phyloP scores from a whole-genome alignment of 148 eudicot genomes.

The Tetragonia tetragonoides region DNA sequence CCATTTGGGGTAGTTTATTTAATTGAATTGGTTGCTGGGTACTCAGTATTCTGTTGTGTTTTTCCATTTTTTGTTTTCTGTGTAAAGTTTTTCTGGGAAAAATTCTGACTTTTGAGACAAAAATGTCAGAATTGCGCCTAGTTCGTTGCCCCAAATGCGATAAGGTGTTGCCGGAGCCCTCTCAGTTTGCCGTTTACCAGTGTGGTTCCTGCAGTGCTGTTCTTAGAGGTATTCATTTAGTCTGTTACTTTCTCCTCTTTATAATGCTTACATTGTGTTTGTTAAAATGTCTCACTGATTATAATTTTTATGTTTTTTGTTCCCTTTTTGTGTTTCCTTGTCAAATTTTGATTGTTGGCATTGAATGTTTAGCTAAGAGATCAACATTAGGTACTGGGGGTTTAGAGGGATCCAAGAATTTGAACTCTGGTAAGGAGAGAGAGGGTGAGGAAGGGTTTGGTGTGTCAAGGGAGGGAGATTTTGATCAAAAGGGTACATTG shows the following conservation, averaged over 20 bases:
- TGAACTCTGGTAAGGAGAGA: constrained; percentile 13
- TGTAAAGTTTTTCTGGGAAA: constrained; percentile 3
- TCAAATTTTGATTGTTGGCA: constrained; percentile 5
- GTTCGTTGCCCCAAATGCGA: constrained; percentile 90
- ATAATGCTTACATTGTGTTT: constrained; percentile 17
- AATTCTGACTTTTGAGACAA: constrained; percentile 1
- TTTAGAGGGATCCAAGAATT: constrained; percentile 30
- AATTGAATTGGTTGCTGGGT: constrained; percentile 7
- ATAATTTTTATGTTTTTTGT: neutral
- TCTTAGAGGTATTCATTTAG: constrained; percentile 51
- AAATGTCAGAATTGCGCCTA: constrained; percentile 62
- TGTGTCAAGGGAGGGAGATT: constrained; percentile 22
- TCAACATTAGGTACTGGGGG: constrained; percentile 28
- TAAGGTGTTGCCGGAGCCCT: constrained; percentile 74
- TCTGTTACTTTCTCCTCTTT: neutral
- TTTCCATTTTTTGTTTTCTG: neutral
- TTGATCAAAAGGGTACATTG: constrained; percentile 12
- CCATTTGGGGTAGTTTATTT: neutral
- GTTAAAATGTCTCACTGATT: constrained; percentile 17
- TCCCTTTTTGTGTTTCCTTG: neutral
- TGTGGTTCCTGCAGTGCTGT: constrained; percentile 91
- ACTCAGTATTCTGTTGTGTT: neutral
- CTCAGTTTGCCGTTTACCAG: constrained; percentile 62
- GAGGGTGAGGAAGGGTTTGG: constrained; percentile 10
- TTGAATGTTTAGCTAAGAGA: constrained; percentile 43